Evolutionary conservation across 2,329 filamentous ascomycete genomes (phyloP).

Genomic region (Zelopaecilomyces penicillatus): DNA sequence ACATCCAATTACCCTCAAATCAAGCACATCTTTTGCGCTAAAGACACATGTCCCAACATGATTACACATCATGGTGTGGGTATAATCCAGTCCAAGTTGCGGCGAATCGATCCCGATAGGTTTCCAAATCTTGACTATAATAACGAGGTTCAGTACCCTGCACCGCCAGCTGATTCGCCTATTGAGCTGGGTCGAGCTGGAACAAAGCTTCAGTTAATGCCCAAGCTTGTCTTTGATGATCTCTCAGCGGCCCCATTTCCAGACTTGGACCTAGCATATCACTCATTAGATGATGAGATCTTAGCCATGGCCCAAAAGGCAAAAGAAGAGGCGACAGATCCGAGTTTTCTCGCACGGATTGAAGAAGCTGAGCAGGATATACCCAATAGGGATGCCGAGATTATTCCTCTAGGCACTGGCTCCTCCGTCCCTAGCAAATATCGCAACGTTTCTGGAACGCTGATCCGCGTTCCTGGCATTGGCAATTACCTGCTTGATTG

Average conservation of each 20-base stretch:
- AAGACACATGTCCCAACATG: slow-evolving; percentile 67
- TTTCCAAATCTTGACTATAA: slow-evolving; percentile 64
- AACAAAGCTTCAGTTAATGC: slow-evolving; percentile 38
- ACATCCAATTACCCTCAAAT: slow-evolving; percentile 52
- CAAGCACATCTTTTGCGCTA: slow-evolving; percentile 70
- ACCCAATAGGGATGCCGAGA: slow-evolving; percentile 66
- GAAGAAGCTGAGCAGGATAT: slow-evolving; percentile 53
- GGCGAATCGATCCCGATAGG: slow-evolving; percentile 62
- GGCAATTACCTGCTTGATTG: slow-evolving; percentile 90
- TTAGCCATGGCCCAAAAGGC: slow-evolving; percentile 44
- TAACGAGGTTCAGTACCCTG: slow-evolving; percentile 32
- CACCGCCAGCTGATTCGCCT: slow-evolving; percentile 15
- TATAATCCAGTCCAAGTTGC: slow-evolving; percentile 58
- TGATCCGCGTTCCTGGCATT: slow-evolving; percentile 72
- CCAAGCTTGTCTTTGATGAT: slow-evolving; percentile 36
- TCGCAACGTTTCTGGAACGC: slow-evolving; percentile 85
- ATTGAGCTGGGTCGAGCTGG: slow-evolving; percentile 36
- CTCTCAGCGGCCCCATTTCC: slow-evolving; percentile 36
- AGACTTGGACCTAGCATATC: slow-evolving; percentile 38
- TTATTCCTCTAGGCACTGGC: slow-evolving; percentile 83
- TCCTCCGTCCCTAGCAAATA: slow-evolving; percentile 87
- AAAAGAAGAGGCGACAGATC: slow-evolving; percentile 29
- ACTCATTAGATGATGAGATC: slow-evolving; percentile 34
- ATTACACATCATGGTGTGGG: slow-evolving; percentile 62
- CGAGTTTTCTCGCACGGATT: slow-evolving; percentile 40